Evolutionary conservation across 352 stramenopile species (phyloP).

Genomic region (Phytopythium mirpurense): DNA sequence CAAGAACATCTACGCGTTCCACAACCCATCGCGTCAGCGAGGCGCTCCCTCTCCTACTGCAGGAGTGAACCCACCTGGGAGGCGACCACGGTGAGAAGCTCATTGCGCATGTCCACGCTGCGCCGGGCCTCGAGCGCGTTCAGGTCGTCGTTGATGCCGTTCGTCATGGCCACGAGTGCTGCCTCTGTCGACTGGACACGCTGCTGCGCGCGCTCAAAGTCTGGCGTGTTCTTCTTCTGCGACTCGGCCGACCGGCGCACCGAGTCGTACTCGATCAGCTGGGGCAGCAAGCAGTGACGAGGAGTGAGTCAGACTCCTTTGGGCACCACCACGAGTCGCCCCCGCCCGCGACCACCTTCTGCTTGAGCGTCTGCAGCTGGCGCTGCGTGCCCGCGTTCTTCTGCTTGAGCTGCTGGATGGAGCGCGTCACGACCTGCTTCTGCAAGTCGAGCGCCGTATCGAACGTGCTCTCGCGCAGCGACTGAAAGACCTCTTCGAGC

Average conservation of each 20-base stretch:
- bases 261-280: slow-evolving; percentile 73
- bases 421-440: slow-evolving; percentile 29
- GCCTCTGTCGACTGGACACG: slow-evolving; percentile 40
- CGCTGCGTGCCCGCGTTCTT: slow-evolving; percentile 35
- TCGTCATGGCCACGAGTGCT: slow-evolving; percentile 42
- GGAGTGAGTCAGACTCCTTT: neutral
- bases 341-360: slow-evolving; percentile 37
- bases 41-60: neutral
- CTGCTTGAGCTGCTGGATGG: slow-evolving; percentile 33
- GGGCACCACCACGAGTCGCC: too few relatives aligned
- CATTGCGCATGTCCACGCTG: slow-evolving; percentile 68
- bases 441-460: slow-evolving; percentile 40
- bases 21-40: neutral
- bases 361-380: slow-evolving; percentile 44
- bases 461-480: slow-evolving; percentile 40
- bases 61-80: slow-evolving; percentile 27
- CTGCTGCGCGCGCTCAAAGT: slow-evolving; percentile 68
- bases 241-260: slow-evolving; percentile 56
- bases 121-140: slow-evolving; percentile 54
- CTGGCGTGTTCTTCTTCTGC: slow-evolving; percentile 51
- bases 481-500: slow-evolving; percentile 55
- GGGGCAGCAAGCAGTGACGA: neutral
- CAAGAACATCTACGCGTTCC: slow-evolving; percentile 41
- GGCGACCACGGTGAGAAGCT: slow-evolving; percentile 68
- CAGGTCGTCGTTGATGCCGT: slow-evolving; percentile 62